Evolutionary conservation across 345 rosid genomes (phyloP).

Genomic region (Alliaria petiolata): DNA sequence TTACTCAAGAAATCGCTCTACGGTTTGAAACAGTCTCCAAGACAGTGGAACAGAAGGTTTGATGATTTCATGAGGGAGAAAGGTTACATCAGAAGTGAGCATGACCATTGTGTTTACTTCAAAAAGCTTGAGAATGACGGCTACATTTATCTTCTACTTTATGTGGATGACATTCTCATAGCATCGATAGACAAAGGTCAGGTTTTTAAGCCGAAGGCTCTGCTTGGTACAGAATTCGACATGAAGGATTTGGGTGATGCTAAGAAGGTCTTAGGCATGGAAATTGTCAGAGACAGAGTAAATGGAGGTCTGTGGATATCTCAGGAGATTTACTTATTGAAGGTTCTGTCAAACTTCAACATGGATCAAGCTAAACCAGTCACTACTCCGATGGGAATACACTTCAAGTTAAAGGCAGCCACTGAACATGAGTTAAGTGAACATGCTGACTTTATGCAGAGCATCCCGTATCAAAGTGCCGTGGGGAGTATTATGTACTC

Average conservation of each 20-base stretch:
- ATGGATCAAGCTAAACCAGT: not conserved
- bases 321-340: too few species aligned
- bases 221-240: not conserved
- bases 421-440: not conserved
- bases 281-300: too few species aligned
- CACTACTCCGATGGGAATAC: not conserved
- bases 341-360: too few species aligned
- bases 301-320: not conserved
- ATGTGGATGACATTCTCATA: too few species aligned
- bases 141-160: too few species aligned
- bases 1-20: not conserved
- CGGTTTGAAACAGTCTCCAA: not conserved
- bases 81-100: too few species aligned
- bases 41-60: not conserved
- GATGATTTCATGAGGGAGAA: not conserved
- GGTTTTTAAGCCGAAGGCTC: rapidly evolving
- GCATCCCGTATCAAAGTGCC: not conserved
- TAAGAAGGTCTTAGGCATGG: too few species aligned
- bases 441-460: not conserved
- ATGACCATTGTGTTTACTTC: not conserved
- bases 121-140: too few species aligned
- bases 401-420: not conserved
- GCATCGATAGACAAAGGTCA: too few species aligned
- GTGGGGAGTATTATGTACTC: too few species aligned
- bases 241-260: not conserved